Conservation (phyloP, 441 rosid genomes). For the Populus hybrid region DNA sequence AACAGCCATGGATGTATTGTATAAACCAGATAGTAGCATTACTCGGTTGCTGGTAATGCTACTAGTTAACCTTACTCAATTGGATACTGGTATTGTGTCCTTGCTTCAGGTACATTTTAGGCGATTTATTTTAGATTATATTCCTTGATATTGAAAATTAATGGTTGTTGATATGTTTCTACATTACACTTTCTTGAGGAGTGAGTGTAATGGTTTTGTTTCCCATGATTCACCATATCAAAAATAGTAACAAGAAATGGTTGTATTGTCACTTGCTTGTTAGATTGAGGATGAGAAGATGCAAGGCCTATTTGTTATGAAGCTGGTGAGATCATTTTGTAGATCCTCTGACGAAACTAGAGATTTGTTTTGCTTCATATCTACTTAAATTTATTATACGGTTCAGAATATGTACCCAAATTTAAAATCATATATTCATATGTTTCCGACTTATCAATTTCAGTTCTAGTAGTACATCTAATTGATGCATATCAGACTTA, state of each 20-base stretch:
- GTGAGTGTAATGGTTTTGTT: not conserved
- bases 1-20: conserved; percentile 63
- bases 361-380: conserved; percentile 37
- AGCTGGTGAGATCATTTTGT: conserved; percentile 89
- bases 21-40: conserved; percentile 58
- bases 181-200: not conserved
- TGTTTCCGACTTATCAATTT: not conserved
- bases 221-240: not conserved
- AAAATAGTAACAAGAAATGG: conserved; percentile 4
- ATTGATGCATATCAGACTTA: not conserved
- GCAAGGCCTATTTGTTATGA: conserved; percentile 72
- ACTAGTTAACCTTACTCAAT: conserved; percentile 78
- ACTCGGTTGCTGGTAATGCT: conserved; percentile 76
- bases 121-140: no score
- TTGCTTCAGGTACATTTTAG: conserved; percentile 68
- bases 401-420: conserved; percentile 1
- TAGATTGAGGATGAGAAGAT: conserved; percentile 72
- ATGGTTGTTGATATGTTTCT: not conserved
- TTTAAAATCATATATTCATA: not conserved
- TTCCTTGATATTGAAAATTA: not conserved
- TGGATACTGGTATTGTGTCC: conserved; percentile 69
- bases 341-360: conserved; percentile 52
- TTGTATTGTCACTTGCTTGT: conserved; percentile 25
- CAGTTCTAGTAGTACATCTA: not conserved
- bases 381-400: conserved; percentile 6